Conservation (phyloP, 176 grass and related monocot species). For the Dendrocalamus sinicus region DNA sequence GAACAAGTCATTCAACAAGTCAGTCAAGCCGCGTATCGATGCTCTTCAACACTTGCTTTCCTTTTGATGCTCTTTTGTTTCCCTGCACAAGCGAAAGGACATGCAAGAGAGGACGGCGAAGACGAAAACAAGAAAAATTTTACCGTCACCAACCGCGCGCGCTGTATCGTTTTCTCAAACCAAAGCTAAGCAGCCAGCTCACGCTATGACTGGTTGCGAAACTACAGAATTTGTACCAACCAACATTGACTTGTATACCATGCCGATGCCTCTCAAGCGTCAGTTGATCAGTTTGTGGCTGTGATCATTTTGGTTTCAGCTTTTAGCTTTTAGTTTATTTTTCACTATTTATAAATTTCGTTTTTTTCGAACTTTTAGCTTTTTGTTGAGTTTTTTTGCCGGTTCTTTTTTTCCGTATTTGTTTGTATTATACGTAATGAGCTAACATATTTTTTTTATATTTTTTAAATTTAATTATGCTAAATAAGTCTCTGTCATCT, state of each 20-base stretch:
- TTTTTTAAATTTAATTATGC: no score
- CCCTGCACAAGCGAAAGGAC: background rate
- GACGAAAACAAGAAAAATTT: background rate
- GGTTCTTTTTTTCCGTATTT: no score
- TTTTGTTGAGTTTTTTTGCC: no score
- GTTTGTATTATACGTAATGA: no score
- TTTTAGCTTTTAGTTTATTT: no score
- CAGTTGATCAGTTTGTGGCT: background rate
- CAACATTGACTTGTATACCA: background rate
- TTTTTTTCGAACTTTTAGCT: no score
- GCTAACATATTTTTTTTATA: no score
- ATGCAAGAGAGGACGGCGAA: background rate
- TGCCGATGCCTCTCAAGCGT: background rate
- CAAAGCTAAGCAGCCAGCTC: background rate
- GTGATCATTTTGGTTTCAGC: no score
- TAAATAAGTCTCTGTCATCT: no score
- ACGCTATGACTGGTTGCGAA: background rate
- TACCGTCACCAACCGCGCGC: background rate
- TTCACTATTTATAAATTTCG: no score
- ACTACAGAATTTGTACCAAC: background rate
- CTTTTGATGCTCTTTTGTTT: background rate
- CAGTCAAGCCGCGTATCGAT: background rate
- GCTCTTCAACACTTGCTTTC: background rate
- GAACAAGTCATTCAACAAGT: slow-evolving; percentile 32
- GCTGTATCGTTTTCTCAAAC: no score